These are phyloP conservation scores for Tetrapisispora arboricola DNA, from an alignment of 805 yeast species.

Conservation along the genomic window DNA sequence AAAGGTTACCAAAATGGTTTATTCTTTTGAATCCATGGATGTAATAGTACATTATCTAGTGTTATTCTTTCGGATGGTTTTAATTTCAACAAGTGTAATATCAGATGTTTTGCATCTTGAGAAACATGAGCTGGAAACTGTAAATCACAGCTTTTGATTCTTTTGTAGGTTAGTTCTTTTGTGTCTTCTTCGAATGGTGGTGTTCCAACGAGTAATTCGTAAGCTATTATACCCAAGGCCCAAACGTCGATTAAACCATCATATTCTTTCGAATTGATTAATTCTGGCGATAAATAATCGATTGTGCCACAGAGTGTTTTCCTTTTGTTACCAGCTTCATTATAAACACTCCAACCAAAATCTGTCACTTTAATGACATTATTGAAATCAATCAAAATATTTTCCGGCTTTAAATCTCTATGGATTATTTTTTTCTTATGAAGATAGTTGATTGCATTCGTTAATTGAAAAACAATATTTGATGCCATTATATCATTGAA, in stretches of 20 bases:
- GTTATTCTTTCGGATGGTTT: slow-evolving; percentile 59
- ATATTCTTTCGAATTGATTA: slow-evolving; percentile 76
- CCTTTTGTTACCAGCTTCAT: slow-evolving; percentile 48
- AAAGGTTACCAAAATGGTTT: slow-evolving; percentile 56
- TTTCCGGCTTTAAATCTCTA: slow-evolving; percentile 91
- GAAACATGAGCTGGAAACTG: slow-evolving; percentile 62
- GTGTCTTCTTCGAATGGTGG: slow-evolving; percentile 89
- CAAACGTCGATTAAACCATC: slow-evolving; percentile 76
- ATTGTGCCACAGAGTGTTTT: slow-evolving; percentile 89
- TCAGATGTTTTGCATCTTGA: slow-evolving; percentile 67
- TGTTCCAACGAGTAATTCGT: slow-evolving; percentile 74
- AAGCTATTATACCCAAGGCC: slow-evolving; percentile 84
- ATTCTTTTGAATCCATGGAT: slow-evolving; percentile 77
- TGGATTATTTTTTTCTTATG: slow-evolving; percentile 79
- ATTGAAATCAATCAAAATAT: slow-evolving; percentile 66
- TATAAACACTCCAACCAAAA: slow-evolving; percentile 87
- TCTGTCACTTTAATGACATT: slow-evolving; percentile 79
- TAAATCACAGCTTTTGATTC: slow-evolving; percentile 71
- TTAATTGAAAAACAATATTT: slow-evolving; percentile 71
- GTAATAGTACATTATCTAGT: slow-evolving; percentile 51
- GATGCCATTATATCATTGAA: slow-evolving; percentile 70
- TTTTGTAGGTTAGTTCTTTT: slow-evolving; percentile 65
- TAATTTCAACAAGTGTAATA: slow-evolving; percentile 49
- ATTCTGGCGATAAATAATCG: slow-evolving; percentile 91
- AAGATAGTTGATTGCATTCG: slow-evolving; percentile 65